Percentiles rank a stretch among this genome's conserved stretches.
Conservation (phyloP, 345 rosid genomes). For the Iberis pinnata region DNA sequence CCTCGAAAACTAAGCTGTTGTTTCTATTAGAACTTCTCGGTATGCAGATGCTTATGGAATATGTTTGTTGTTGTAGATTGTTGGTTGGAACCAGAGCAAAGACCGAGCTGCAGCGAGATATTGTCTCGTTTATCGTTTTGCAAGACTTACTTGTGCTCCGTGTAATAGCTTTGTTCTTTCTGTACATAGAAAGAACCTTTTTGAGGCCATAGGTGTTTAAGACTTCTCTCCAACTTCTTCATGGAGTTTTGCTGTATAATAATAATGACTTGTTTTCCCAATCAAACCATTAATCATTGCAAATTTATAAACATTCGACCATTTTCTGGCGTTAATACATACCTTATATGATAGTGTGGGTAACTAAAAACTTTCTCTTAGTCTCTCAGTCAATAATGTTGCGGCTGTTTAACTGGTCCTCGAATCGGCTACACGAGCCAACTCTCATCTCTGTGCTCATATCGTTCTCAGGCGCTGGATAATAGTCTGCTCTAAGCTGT, state of each 20-base stretch:
- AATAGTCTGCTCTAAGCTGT: conserved; percentile 82
- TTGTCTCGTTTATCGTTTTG: conserved; percentile 57
- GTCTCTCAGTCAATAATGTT: conserved; percentile 46
- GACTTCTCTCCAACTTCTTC: not conserved
- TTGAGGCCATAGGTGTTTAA: not conserved
- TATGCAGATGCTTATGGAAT: conserved; percentile 1
- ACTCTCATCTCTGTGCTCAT: conserved; percentile 88
- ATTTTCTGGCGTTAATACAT: conserved; percentile 8
- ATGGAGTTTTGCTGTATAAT: too few species aligned
- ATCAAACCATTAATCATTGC: conserved; percentile 4
- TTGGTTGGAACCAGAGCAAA: conserved; percentile 69
- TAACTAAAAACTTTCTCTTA: not conserved
- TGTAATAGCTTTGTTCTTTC: not conserved
- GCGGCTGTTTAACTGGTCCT: conserved; percentile 58
- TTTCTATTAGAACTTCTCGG: not conserved
- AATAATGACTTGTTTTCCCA: too few species aligned
- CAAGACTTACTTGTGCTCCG: conserved; percentile 40
- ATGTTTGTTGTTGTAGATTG: conserved; percentile 46
- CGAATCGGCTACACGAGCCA: conserved; percentile 78
- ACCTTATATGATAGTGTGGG: not conserved
- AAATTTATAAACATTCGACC: conserved; percentile 12
- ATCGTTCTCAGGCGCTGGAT: conserved; percentile 90
- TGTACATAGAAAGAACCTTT: not conserved
- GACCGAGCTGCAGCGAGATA: conserved; percentile 71
- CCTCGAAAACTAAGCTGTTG: not conserved